Evolutionary conservation across 2,329 filamentous ascomycete species (phyloP).

Genomic region (Juglanconis oblonga): DNA sequence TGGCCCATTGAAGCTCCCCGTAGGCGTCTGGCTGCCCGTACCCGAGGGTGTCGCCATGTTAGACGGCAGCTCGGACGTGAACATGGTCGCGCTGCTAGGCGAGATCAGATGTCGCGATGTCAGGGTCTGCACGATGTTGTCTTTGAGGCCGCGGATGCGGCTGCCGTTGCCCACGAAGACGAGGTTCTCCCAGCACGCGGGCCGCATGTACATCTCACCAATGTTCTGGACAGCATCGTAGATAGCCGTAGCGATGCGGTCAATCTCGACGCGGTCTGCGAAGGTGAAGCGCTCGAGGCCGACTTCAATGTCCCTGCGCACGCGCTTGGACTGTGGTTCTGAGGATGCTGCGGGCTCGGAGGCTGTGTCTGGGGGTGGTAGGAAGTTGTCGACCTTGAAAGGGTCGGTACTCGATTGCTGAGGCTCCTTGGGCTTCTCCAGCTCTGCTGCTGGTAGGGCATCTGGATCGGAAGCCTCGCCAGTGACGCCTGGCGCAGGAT

Average conservation of each 20-base stretch:
- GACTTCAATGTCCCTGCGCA: constrained; percentile 69
- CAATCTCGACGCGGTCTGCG: constrained; percentile 68
- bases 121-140: constrained; percentile 79
- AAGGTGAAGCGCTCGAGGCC: constrained; percentile 73
- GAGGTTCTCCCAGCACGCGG: constrained; percentile 86
- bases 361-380: constrained; percentile 21
- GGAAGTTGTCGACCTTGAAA: constrained; percentile 20
- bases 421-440: constrained; percentile 8
- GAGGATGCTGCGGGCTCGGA: constrained; percentile 24
- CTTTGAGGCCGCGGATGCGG: constrained; percentile 73
- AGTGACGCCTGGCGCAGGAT: not conserved
- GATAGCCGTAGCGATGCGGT: constrained; percentile 79
- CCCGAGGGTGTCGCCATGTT: constrained; percentile 88
- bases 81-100: constrained; percentile 90
- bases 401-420: constrained; percentile 10
- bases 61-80: constrained; percentile 93
- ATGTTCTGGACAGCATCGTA: constrained; percentile 81
- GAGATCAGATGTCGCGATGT: constrained; percentile 83
- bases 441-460: constrained; percentile 2
- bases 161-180: constrained; percentile 89
- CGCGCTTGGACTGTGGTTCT: constrained; percentile 51
- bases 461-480: constrained; percentile 20
- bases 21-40: constrained; percentile 89
- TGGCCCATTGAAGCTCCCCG: constrained; percentile 54
- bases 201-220: constrained; percentile 79